phyloP scores from a whole-genome alignment of 2,329 filamentous ascomycete genomes.

The Aureobasidium sp. region DNA sequence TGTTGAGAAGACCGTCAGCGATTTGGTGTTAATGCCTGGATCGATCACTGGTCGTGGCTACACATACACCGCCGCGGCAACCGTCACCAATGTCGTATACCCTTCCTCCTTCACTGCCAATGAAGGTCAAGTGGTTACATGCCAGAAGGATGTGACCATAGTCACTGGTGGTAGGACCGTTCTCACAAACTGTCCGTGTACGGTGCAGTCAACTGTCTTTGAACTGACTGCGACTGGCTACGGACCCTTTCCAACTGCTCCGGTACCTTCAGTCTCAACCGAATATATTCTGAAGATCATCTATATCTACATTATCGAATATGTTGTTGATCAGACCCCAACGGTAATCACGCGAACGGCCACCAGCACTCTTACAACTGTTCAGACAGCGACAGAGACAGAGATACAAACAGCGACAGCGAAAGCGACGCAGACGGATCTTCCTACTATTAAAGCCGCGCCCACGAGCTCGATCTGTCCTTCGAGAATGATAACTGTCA shows the following conservation, averaged over 20 bases:
- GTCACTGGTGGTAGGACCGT: not conserved
- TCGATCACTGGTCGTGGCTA: not conserved
- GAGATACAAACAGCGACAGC: not conserved
- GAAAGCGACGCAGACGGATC: not conserved
- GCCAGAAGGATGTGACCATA: not conserved
- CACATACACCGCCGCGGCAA: not conserved
- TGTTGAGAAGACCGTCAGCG: not conserved
- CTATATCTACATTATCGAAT: not conserved
- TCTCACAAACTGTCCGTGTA: conserved; percentile 3
- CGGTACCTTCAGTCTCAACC: not conserved
- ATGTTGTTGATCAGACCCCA: not conserved
- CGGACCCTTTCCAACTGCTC: not conserved
- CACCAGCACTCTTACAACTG: not conserved
- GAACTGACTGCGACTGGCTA: not conserved
- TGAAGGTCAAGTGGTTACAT: not conserved
- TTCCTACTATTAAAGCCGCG: not conserved
- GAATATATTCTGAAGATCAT: conserved; percentile 4
- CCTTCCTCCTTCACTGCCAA: not conserved
- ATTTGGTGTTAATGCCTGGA: not conserved
- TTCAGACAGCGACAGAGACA: not conserved
- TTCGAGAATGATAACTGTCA: not conserved
- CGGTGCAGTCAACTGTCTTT: not conserved
- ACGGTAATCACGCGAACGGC: not conserved
- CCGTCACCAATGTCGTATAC: not conserved
- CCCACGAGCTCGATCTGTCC: not conserved